These are phyloP conservation scores for Populus deltoides DNA, from an alignment of 345 rosid species.

Conservation along the genomic window DNA sequence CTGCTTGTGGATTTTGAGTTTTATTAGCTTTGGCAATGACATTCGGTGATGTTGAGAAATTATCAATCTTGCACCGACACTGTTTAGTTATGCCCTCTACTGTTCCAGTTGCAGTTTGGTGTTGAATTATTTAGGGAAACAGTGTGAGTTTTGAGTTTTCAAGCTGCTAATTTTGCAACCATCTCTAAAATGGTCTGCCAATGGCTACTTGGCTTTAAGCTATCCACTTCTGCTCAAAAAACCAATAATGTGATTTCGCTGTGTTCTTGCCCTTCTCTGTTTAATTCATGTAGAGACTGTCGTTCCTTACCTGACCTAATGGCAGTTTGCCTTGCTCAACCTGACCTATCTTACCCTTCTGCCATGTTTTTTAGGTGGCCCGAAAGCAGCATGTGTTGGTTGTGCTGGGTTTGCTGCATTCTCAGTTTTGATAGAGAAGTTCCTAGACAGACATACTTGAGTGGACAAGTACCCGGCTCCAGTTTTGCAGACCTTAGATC, in stretches of 20 bases:
- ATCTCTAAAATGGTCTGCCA: neutral
- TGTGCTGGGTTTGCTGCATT: constrained; percentile 95
- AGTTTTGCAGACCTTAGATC: neutral
- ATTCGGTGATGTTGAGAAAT: neutral
- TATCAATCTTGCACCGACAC: neutral
- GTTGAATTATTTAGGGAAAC: neutral
- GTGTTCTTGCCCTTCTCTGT: neutral
- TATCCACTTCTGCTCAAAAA: neutral
- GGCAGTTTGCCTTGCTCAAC: neutral
- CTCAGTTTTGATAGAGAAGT: constrained; percentile 93
- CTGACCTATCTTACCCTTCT: constrained; percentile 9
- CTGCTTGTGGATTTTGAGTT: neutral
- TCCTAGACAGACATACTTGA: constrained; percentile 73
- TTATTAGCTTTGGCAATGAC: neutral
- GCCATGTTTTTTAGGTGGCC: constrained; percentile 50
- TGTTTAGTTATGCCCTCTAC: neutral
- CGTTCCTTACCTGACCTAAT: neutral
- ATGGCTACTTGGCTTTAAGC: neutral
- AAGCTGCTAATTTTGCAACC: neutral
- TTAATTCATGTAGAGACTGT: neutral
- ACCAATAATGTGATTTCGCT: neutral
- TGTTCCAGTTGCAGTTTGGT: neutral
- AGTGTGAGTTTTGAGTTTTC: neutral
- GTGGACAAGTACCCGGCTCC: neutral
- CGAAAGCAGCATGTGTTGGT: constrained; percentile 82